Evolutionary conservation across 352 stramenopile species (phyloP).

Genomic region (Pythium dissotocum): DNA sequence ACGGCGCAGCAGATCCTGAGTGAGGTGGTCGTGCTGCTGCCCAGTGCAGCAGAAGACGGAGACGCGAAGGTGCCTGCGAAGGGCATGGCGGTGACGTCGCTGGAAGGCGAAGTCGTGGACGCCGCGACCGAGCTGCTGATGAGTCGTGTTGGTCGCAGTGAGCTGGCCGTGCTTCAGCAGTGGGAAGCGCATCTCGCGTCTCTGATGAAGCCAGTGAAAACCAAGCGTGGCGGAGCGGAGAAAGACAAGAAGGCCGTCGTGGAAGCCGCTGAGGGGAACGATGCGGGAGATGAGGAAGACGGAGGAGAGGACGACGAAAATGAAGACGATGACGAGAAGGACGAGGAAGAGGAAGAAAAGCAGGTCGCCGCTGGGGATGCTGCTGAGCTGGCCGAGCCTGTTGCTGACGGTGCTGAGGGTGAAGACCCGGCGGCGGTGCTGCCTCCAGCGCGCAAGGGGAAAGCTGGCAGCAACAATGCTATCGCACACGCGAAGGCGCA

Average conservation of each 20-base stretch:
- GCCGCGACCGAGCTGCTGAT: slow-evolving; percentile 68
- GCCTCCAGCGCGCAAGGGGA: slow-evolving; percentile 9
- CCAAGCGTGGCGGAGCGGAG: background rate
- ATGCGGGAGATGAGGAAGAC: background rate
- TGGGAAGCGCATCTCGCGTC: slow-evolving; percentile 45
- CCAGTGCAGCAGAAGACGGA: background rate
- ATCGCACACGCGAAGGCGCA: slow-evolving; percentile 28
- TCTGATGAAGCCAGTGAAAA: slow-evolving; percentile 1
- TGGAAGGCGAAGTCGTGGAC: slow-evolving; percentile 62
- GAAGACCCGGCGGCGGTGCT: background rate
- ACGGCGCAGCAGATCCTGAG: slow-evolving; percentile 13
- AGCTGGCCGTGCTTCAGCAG: slow-evolving; percentile 38
- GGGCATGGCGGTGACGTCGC: slow-evolving; percentile 31
- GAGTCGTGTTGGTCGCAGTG: slow-evolving; percentile 37
- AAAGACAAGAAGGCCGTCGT: background rate
- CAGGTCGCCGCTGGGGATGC: background rate
- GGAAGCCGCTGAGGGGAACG: background rate
- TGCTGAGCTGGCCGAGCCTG: background rate
- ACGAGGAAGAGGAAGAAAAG: background rate
- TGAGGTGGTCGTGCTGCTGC: slow-evolving; percentile 1
- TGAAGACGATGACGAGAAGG: background rate
- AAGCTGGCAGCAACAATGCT: slow-evolving; percentile 7
- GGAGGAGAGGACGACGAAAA: background rate
- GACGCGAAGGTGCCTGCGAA: background rate
- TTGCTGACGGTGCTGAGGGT: background rate